A percentile compares a stretch with the other conserved stretches of the same genome.
Conservation (phyloP, 768 basidiomycete species). For the Russula brevipes region DNA sequence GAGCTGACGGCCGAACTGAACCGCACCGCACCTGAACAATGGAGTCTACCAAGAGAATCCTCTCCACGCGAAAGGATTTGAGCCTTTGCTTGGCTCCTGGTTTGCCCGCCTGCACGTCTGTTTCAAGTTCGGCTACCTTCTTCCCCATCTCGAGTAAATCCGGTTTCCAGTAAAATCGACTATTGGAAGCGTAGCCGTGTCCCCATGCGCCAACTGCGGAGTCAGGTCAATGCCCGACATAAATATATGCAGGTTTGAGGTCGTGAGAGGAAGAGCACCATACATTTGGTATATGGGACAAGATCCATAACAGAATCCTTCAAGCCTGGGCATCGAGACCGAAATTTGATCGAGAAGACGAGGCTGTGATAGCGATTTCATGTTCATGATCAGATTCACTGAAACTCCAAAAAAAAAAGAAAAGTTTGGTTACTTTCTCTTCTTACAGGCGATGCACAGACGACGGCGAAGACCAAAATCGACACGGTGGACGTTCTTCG, state of each 20-base stretch:
- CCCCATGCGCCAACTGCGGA: slow-evolving; percentile 21
- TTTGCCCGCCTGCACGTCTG: slow-evolving; percentile 10
- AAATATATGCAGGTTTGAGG: too few relatives aligned
- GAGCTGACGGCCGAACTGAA: background rate
- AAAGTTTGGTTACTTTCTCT: slow-evolving; percentile 9
- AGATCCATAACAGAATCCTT: slow-evolving; percentile 20
- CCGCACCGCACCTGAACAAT: slow-evolving; percentile 8
- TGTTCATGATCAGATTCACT: background rate
- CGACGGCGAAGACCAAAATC: slow-evolving; percentile 24
- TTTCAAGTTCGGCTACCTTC: slow-evolving; percentile 7
- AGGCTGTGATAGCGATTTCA: background rate
- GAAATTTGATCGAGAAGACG: slow-evolving; percentile 14
- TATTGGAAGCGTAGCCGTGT: slow-evolving; percentile 11
- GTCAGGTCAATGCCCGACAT: background rate
- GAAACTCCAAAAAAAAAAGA: background rate
- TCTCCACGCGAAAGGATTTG: slow-evolving; percentile 15
- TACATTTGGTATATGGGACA: slow-evolving; percentile 22
- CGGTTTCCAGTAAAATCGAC: slow-evolving; percentile 22
- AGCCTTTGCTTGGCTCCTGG: slow-evolving; percentile 10
- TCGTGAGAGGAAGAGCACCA: background rate
- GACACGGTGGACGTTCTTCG: slow-evolving; percentile 20
- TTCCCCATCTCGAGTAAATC: slow-evolving; percentile 18
- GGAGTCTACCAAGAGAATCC: slow-evolving; percentile 14
- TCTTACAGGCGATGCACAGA: slow-evolving; percentile 18
- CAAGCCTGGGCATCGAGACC: slow-evolving; percentile 15